phyloP scores from a whole-genome alignment of 2,329 filamentous ascomycete genomes.

The Ophiostoma australiae region DNA sequence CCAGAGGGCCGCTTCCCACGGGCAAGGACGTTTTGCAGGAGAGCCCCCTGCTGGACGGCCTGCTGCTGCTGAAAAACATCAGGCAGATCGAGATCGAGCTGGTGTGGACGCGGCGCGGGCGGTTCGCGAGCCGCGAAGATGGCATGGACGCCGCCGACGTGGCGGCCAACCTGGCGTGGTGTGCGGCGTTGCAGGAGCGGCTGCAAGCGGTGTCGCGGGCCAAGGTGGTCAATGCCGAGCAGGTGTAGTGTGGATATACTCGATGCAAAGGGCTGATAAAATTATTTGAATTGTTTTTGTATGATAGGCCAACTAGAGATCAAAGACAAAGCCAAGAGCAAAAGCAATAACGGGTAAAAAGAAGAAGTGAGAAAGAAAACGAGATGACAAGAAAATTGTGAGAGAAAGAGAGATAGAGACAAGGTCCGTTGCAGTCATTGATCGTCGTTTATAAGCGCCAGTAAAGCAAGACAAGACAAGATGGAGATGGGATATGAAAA shows the following conservation, averaged over 20 bases:
- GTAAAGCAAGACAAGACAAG: constrained; percentile 1
- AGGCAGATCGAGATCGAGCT: constrained; percentile 41
- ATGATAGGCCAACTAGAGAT: not conserved
- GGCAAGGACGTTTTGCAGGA: not conserved
- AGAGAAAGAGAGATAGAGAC: not conserved
- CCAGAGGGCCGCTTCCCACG: not conserved
- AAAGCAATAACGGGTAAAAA: not conserved
- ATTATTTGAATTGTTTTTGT: constrained; percentile 2
- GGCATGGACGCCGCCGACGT: not conserved
- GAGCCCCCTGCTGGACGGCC: constrained; percentile 27
- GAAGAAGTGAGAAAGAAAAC: not conserved
- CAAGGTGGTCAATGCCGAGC: not conserved
- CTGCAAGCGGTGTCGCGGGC: not conserved
- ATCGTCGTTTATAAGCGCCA: constrained; percentile 24
- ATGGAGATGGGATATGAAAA: not conserved
- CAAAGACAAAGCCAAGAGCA: not conserved
- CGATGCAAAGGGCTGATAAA: too few species aligned
- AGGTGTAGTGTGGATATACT: not conserved
- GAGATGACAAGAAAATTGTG: not conserved
- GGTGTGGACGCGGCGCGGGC: constrained; percentile 12
- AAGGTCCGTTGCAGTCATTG: constrained; percentile 22
- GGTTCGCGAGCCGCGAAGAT: not conserved
- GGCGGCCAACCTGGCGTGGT: not conserved
- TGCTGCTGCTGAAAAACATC: constrained; percentile 34
- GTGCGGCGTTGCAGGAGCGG: not conserved